Evolutionary conservation across 1,139 yeast genomes (phyloP), one percentile per base, ranked within the genome.

Genomic region (Yamadazyma membranifaciens): DNA sequence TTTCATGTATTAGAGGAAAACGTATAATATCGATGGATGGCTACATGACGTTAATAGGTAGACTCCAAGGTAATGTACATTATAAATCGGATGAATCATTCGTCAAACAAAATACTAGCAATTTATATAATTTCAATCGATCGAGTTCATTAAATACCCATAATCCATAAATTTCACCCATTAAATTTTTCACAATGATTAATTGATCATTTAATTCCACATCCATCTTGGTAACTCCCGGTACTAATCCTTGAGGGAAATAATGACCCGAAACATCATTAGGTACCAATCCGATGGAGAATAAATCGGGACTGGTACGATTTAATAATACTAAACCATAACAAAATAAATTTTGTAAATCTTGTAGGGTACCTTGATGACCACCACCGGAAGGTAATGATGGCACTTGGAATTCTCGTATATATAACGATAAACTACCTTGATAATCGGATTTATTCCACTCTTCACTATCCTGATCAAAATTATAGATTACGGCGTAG

Each of bases 131-230:
- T 50, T 78, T 75, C 37, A 73, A 73, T 52, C 96, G 70, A 54
- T 89, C 96, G 3, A 73, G 78, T 42, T 81, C 86, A 46, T 86
- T 81, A 57, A 86, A 89, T 16, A 89, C 75, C 97, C 97, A 91
- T 42, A 91, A 69, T 1, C 98, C 97, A 58, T 80, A 89, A 41
- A 89, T 86, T 37, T 83, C 88, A 10, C 88, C 94, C 41, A 81
- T 70, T 33, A 84, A 65, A 49, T 83, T 84, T 59, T 85, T 85
- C 24, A 89, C 78, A 56, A 91, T 89, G 38, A 91, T 80, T 54
- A 89, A 75, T 37, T 85, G 85, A 48, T 84, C 95, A 52, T 85
- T 86, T 46, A 83, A 72, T 50, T 87, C 95, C 31, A 84, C 84
- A 41, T 83, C 85, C 80, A 88, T 80, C 39, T 62, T 66, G 38